Evolutionary conservation across 1,284 basidiomycete genomes (phyloP).

Genomic region (Pyrrhoderma lamaoense): DNA sequence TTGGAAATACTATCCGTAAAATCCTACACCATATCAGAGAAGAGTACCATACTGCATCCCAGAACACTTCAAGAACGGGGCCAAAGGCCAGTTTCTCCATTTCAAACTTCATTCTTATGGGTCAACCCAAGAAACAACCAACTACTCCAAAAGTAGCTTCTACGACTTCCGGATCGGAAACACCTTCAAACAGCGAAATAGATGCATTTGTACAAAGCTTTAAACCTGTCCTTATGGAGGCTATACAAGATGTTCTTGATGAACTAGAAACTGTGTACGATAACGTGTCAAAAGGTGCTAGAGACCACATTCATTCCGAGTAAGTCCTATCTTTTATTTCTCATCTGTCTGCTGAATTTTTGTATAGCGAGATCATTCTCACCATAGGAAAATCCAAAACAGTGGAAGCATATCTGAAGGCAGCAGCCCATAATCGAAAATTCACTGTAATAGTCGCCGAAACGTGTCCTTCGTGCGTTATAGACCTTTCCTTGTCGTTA

Average conservation of each 20-base stretch:
- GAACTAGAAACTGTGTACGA: conserved; percentile 96
- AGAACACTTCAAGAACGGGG: conserved; percentile 29
- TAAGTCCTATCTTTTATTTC: conserved; percentile 35
- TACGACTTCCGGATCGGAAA: conserved; percentile 32
- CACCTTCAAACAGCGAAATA: conserved; percentile 53
- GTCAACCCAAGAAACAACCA: conserved; percentile 60
- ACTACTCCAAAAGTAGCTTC: conserved; percentile 36
- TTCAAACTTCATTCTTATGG: conserved; percentile 69
- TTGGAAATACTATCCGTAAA: conserved; percentile 90
- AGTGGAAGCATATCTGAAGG: conserved; percentile 89
- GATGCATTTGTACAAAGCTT: conserved; percentile 65
- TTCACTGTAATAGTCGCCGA: conserved; percentile 97
- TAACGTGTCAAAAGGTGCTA: conserved; percentile 89
- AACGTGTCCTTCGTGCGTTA: conserved; percentile 78
- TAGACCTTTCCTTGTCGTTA: conserved; percentile 1
- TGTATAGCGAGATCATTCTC: conserved; percentile 83
- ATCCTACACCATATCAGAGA: conserved; percentile 90
- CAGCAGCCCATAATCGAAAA: conserved; percentile 85
- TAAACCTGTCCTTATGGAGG: conserved; percentile 81
- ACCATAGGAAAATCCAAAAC: conserved; percentile 93
- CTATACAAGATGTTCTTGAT: conserved; percentile 89
- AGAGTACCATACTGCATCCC: conserved; percentile 73
- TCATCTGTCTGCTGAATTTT: conserved; percentile 4
- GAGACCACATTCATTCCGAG: conserved; percentile 97
- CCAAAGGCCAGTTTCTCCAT: conserved; percentile 53